Evolutionary conservation across 2,329 filamentous ascomycete species (phyloP).

Genomic region (Juglanconis oblonga): DNA sequence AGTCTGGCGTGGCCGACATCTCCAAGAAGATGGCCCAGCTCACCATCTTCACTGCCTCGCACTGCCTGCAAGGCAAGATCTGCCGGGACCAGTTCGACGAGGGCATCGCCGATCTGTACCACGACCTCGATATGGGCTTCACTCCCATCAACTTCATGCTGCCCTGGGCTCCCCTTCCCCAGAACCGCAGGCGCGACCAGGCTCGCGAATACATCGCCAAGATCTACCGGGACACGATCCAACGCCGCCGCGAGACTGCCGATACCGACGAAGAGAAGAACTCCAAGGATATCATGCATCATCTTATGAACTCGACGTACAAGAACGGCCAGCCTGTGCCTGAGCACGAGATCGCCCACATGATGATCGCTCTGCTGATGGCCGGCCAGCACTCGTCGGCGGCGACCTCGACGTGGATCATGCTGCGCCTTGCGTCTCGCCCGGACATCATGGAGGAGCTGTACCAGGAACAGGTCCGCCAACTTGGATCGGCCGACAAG

Average conservation of each 20-base stretch:
- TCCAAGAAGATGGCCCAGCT: slow-evolving; percentile 69
- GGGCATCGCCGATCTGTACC: slow-evolving; percentile 73
- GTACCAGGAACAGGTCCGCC: slow-evolving; percentile 71
- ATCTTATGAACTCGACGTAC: slow-evolving; percentile 74
- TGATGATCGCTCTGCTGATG: slow-evolving; percentile 87
- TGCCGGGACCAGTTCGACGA: slow-evolving; percentile 69
- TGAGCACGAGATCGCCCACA: slow-evolving; percentile 75
- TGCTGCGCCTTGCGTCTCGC: slow-evolving; percentile 68
- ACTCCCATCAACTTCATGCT: slow-evolving; percentile 79
- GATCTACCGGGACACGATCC: slow-evolving; percentile 72
- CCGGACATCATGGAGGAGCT: slow-evolving; percentile 70
- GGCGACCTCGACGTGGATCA: slow-evolving; percentile 73
- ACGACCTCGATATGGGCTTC: slow-evolving; percentile 79
- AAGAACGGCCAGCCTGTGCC: slow-evolving; percentile 68
- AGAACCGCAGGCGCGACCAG: slow-evolving; percentile 68
- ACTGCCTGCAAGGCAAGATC: slow-evolving; percentile 72
- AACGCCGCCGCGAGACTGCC: slow-evolving; percentile 50
- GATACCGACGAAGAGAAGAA: slow-evolving; percentile 32
- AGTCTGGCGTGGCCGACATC: slow-evolving; percentile 61
- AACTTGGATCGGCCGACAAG: slow-evolving; percentile 72
- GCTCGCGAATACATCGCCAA: slow-evolving; percentile 73
- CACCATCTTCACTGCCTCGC: slow-evolving; percentile 77
- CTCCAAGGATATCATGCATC: slow-evolving; percentile 72
- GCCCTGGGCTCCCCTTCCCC: slow-evolving; percentile 73
- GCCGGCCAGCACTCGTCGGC: slow-evolving; percentile 80